A percentile compares a stretch with the other conserved stretches of the same genome.
Conservation (phyloP, 768 basidiomycete genomes). For the Mycena epipterygia region DNA sequence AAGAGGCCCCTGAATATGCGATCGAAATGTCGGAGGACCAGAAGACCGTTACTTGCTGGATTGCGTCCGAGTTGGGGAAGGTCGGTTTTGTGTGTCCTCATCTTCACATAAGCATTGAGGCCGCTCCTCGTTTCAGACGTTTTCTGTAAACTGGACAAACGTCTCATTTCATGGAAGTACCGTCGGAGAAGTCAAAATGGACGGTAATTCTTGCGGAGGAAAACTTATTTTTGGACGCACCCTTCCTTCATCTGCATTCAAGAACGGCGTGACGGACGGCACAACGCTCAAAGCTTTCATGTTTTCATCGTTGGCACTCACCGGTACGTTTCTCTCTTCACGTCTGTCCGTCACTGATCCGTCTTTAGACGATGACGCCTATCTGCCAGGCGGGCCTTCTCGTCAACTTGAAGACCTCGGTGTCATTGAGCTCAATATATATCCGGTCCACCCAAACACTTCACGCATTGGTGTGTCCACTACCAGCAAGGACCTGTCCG, state of each 20-base stretch:
- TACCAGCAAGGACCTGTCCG: background rate
- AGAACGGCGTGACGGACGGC: conserved; percentile 4
- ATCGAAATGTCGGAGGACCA: conserved; percentile 22
- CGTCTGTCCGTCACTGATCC: background rate
- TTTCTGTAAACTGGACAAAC: conserved; percentile 26
- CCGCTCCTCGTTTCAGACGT: conserved; percentile 11
- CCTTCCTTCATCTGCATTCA: background rate
- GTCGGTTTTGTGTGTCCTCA: conserved; percentile 10
- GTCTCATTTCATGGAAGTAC: background rate
- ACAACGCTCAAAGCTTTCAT: conserved; percentile 8
- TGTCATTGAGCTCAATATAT: conserved; percentile 12
- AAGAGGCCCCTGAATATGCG: conserved; percentile 27
- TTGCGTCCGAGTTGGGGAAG: conserved; percentile 41
- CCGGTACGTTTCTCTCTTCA: conserved; percentile 4
- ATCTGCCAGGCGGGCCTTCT: background rate
- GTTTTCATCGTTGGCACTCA: conserved; percentile 18
- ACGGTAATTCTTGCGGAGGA: conserved; percentile 16
- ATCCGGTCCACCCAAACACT: conserved; percentile 3
- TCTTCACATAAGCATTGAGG: no score
- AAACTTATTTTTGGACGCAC: background rate
- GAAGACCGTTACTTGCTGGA: conserved; percentile 39
- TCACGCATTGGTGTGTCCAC: background rate
- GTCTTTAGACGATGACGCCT: conserved; percentile 22
- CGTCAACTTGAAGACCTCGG: conserved; percentile 20
- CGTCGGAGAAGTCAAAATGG: background rate